Evolutionary conservation across 164 flowering plant species (phyloP).

Genomic region (Nymphaea colorata): DNA sequence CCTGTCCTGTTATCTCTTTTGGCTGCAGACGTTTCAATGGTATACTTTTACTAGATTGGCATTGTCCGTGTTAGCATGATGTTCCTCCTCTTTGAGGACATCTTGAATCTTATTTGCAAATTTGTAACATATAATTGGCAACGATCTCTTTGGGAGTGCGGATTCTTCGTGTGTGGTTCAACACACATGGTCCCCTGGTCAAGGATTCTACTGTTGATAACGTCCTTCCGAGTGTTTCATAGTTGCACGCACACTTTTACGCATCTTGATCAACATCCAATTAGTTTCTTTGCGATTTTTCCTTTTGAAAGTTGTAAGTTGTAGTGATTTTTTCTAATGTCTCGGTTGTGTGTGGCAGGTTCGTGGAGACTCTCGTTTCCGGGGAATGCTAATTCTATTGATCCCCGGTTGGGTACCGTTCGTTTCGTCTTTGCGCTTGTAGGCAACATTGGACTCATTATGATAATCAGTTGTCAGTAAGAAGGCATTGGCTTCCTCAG

Average conservation of each 20-base stretch:
- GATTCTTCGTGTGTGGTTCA: not conserved
- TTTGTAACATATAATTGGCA: not conserved
- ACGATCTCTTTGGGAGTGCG: not conserved
- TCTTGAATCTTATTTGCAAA: too few species aligned
- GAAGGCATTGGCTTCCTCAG: too few species aligned
- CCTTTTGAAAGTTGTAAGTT: not conserved
- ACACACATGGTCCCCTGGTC: not conserved
- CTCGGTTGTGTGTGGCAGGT: not conserved
- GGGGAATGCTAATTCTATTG: not conserved
- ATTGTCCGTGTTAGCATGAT: not conserved
- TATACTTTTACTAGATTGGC: too few species aligned
- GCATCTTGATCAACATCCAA: not conserved
- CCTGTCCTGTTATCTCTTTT: not conserved
- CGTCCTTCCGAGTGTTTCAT: not conserved
- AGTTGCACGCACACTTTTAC: not conserved
- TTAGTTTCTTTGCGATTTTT: not conserved
- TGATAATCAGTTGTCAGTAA: too few species aligned
- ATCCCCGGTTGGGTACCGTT: too few species aligned
- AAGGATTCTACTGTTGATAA: not conserved
- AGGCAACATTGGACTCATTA: too few species aligned
- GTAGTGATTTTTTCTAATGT: not conserved
- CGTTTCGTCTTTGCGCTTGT: too few species aligned
- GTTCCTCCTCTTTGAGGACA: not conserved
- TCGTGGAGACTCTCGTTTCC: not conserved
- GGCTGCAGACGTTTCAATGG: not conserved